A percentile compares a stretch with the other conserved stretches of the same genome.
phyloP scores from a whole-genome alignment of 2,329 filamentous ascomycete species.

The Colletotrichum trifolii region DNA sequence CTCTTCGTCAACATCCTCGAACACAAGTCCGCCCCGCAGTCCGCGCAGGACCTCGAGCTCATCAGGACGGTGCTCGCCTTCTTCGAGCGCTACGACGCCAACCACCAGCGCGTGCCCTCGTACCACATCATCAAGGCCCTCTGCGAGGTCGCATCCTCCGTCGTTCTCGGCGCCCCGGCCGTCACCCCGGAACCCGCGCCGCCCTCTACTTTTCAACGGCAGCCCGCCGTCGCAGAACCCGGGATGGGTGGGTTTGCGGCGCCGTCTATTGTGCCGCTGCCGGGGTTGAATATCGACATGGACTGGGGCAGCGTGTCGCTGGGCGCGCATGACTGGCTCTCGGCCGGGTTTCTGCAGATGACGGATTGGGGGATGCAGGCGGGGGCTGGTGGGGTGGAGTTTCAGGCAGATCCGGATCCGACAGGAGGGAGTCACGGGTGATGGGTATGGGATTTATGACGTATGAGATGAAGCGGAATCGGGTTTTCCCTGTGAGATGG shows the following conservation, averaged over 20 bases:
- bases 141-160: constrained; percentile 1
- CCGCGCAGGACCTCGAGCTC: background rate
- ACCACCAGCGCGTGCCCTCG: background rate
- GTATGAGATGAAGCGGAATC: too few relatives aligned
- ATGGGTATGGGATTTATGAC: too few relatives aligned
- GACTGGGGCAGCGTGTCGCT: constrained; percentile 14
- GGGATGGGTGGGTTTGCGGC: background rate
- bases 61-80: background rate
- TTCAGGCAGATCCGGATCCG: too few relatives aligned
- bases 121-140: constrained; percentile 18
- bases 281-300: background rate
- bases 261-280: background rate
- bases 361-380: background rate
- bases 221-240: too few relatives aligned
- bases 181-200: background rate
- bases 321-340: constrained; percentile 10
- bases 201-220: background rate
- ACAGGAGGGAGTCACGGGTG: too few relatives aligned
- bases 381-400: too few relatives aligned
- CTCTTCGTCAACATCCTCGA: constrained; percentile 18
- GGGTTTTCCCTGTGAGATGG: too few relatives aligned
- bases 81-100: background rate
- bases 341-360: constrained; percentile 18
- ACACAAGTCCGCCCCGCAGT: background rate
- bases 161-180: background rate